Evolutionary conservation across 306 rosid genomes (phyloP).

Genomic region (Benincasa hispida): DNA sequence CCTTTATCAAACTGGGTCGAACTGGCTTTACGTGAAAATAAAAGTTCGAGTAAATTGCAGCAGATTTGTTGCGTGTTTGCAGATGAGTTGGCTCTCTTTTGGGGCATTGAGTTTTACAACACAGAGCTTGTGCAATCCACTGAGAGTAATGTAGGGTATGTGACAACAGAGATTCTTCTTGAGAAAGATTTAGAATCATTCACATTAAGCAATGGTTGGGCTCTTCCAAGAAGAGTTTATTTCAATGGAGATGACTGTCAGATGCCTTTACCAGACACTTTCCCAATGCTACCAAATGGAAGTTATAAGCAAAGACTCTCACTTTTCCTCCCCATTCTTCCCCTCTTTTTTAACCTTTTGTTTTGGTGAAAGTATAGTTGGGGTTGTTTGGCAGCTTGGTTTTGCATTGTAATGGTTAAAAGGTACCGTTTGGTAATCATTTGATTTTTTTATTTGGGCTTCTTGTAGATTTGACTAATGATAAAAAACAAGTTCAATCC

Average conservation of each 20-base stretch:
- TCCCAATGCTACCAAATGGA: constrained; percentile 53
- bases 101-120: constrained; percentile 64
- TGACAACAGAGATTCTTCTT: constrained; percentile 47
- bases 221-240: constrained; percentile 60
- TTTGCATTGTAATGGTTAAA: neutral
- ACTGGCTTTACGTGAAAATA: neutral
- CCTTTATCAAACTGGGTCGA: neutral
- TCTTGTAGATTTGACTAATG: too few species aligned
- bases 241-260: constrained; percentile 64
- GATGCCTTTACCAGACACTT: constrained; percentile 59
- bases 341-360: neutral
- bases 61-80: constrained; percentile 16
- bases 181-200: constrained; percentile 39
- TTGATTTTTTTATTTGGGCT: too few species aligned
- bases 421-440: too few species aligned
- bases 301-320: constrained; percentile 9
- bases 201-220: constrained; percentile 66
- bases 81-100: constrained; percentile 62
- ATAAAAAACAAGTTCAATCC: too few species aligned
- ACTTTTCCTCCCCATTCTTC: neutral
- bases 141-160: constrained; percentile 24
- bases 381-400: neutral
- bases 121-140: constrained; percentile 27
- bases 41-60: neutral
- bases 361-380: neutral